Percentiles rank a stretch among this genome's conserved stretches.
These are phyloP conservation scores for Coprinellus micaceus DNA, from an alignment of 768 basidiomycete species.

Conservation along the genomic window DNA sequence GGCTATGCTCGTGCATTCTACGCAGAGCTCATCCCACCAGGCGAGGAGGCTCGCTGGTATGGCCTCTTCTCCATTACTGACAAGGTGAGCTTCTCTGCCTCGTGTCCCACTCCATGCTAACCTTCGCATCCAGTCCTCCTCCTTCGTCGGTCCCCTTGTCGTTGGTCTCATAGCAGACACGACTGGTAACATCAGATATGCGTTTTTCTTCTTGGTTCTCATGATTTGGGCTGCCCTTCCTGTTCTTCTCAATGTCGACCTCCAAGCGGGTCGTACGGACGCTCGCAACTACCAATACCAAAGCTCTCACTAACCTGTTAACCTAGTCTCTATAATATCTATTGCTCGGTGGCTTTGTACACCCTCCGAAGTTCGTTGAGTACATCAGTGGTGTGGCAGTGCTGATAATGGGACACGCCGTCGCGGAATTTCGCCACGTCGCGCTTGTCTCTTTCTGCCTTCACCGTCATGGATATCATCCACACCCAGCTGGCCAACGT, in stretches of 20 bases:
- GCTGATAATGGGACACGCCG: slow-evolving; percentile 1
- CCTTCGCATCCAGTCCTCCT: slow-evolving; percentile 62
- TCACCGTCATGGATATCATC: slow-evolving; percentile 56
- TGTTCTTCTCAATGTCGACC: slow-evolving; percentile 64
- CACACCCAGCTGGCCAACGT: slow-evolving; percentile 54
- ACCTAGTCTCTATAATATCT: too few species aligned
- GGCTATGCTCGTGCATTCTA: slow-evolving; percentile 85
- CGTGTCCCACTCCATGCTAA: background rate
- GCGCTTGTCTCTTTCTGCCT: slow-evolving; percentile 12
- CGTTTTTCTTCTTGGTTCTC: slow-evolving; percentile 80
- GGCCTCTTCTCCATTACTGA: slow-evolving; percentile 88
- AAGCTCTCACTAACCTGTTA: background rate
- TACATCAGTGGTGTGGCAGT: slow-evolving; percentile 2
- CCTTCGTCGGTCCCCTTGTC: slow-evolving; percentile 86
- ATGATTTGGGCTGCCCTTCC: slow-evolving; percentile 85
- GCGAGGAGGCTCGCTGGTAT: slow-evolving; percentile 90
- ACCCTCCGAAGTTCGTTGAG: too few species aligned
- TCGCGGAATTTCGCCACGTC: slow-evolving; percentile 3
- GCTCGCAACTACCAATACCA: slow-evolving; percentile 36
- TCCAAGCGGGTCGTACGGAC: slow-evolving; percentile 58
- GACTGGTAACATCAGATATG: slow-evolving; percentile 89
- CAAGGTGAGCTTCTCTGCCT: slow-evolving; percentile 47
- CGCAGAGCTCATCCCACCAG: slow-evolving; percentile 79
- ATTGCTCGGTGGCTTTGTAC: too few species aligned
- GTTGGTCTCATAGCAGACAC: slow-evolving; percentile 85